Conservation (phyloP, 495 filamentous ascomycete species). For the Tuber indicum region DNA sequence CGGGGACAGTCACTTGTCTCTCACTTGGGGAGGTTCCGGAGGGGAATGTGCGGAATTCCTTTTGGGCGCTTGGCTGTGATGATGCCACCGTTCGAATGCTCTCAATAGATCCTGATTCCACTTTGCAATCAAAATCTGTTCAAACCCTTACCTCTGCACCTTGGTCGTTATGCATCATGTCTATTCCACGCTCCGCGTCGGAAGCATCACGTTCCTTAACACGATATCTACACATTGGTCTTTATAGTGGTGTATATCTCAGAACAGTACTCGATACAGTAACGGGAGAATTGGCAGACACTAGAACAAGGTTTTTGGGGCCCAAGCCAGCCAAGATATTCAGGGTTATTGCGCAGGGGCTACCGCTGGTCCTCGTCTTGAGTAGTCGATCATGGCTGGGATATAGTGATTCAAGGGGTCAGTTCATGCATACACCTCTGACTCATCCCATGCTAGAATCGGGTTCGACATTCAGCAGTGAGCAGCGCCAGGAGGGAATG, state of each 20-base stretch:
- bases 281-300: slow-evolving; percentile 90
- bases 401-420: slow-evolving; percentile 50
- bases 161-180: slow-evolving; percentile 82
- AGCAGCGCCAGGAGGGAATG: slow-evolving; percentile 88
- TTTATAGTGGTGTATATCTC: slow-evolving; percentile 91
- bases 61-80: slow-evolving; percentile 91
- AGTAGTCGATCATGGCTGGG: slow-evolving; percentile 89
- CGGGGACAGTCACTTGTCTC: slow-evolving; percentile 82
- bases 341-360: slow-evolving; percentile 72
- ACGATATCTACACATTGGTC: slow-evolving; percentile 89
- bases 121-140: slow-evolving; percentile 83
- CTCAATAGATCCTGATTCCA: slow-evolving; percentile 81
- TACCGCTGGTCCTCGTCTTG: slow-evolving; percentile 80
- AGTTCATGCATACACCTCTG: slow-evolving; percentile 83
- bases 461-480: slow-evolving; percentile 92
- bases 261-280: slow-evolving; percentile 88
- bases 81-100: slow-evolving; percentile 92
- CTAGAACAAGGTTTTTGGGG: slow-evolving; percentile 85
- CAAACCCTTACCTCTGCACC: slow-evolving; percentile 87
- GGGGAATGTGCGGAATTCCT: slow-evolving; percentile 75
- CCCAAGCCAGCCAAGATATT: slow-evolving; percentile 82
- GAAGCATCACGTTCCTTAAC: slow-evolving; percentile 64
- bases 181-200: slow-evolving; percentile 71
- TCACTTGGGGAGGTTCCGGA: slow-evolving; percentile 91
- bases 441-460: slow-evolving; percentile 83